Evolutionary conservation across 1,139 yeast species (phyloP).

Genomic region (Komagataea norvegica): DNA sequence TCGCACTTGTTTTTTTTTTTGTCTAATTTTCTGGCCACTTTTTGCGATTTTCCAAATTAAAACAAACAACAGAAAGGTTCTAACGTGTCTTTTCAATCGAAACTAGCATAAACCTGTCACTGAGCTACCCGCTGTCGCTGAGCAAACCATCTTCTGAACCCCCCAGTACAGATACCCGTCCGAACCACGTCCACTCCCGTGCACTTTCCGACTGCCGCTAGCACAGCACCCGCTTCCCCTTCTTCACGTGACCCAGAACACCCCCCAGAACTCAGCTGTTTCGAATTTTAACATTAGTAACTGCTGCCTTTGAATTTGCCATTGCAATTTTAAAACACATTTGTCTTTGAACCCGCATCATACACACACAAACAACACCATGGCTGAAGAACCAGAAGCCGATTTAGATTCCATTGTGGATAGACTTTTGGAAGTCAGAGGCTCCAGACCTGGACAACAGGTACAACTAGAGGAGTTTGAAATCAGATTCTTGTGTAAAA

Average conservation of each 20-base stretch:
- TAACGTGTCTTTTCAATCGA: slow-evolving; percentile 3
- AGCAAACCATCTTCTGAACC: too few relatives aligned
- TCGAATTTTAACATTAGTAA: not conserved
- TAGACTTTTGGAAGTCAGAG: slow-evolving; percentile 94
- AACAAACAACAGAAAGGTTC: slow-evolving; percentile 6
- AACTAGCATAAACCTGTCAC: slow-evolving; percentile 1
- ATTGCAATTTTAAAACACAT: too few relatives aligned
- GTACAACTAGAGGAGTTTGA: slow-evolving; percentile 92
- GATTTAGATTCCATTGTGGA: slow-evolving; percentile 97
- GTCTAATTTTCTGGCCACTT: slow-evolving; percentile 9
- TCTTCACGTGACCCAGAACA: not conserved
- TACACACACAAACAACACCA: slow-evolving; percentile 11
- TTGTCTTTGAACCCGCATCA: slow-evolving; percentile 3
- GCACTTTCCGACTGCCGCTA: slow-evolving; percentile 1
- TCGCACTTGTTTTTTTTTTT: slow-evolving; percentile 1
- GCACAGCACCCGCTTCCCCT: not conserved
- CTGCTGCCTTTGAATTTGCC: not conserved
- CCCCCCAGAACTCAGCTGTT: not conserved
- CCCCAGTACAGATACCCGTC: too few relatives aligned
- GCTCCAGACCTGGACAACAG: slow-evolving; percentile 97
- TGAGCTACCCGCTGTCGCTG: not conserved
- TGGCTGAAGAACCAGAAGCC: slow-evolving; percentile 63
- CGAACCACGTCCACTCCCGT: not conserved
- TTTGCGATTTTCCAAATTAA: slow-evolving; percentile 7
- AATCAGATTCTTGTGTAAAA: slow-evolving; percentile 91